Conservation (phyloP, 305 asterid genomes). For the Fraxinus latifolia region DNA sequence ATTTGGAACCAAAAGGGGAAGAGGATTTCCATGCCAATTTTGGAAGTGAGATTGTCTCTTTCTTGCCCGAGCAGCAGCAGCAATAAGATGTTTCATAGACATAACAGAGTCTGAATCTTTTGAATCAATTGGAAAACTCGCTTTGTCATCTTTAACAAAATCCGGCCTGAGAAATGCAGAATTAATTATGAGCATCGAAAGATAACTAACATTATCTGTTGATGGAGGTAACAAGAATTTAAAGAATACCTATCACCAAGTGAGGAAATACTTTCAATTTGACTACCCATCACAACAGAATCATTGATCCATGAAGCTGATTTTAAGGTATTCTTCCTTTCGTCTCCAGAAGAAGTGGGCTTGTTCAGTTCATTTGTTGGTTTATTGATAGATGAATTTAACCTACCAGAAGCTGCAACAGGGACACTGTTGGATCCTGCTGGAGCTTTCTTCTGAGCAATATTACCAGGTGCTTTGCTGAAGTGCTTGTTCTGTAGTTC, state of each 20-base stretch:
- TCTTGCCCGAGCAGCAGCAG: slow-evolving; percentile 79
- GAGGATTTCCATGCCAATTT: slow-evolving; percentile 39
- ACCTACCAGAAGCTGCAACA: slow-evolving; percentile 35
- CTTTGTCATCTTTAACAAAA: slow-evolving; percentile 39
- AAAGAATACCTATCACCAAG: slow-evolving; percentile 55
- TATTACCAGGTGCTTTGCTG: slow-evolving; percentile 36
- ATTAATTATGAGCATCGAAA: slow-evolving; percentile 30
- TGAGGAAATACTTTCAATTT: slow-evolving; percentile 32
- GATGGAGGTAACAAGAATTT: slow-evolving; percentile 12
- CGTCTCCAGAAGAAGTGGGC: slow-evolving; percentile 48
- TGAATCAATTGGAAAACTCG: slow-evolving; percentile 36
- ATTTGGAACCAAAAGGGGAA: slow-evolving; percentile 37
- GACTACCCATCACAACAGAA: slow-evolving; percentile 38
- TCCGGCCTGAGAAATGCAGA: slow-evolving; percentile 51
- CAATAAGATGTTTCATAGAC: slow-evolving; percentile 77
- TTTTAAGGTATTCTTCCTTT: slow-evolving; percentile 46
- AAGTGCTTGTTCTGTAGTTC: slow-evolving; percentile 45
- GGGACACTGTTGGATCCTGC: slow-evolving; percentile 31
- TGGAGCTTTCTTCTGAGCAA: slow-evolving; percentile 38
- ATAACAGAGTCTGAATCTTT: slow-evolving; percentile 47
- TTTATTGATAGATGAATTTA: slow-evolving; percentile 39
- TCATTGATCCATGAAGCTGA: slow-evolving; percentile 39
- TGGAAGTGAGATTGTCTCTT: slow-evolving; percentile 63
- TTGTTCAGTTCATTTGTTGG: slow-evolving; percentile 48
- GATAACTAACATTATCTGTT: slow-evolving; percentile 2